Percentiles rank a stretch among this genome's conserved stretches.
Conservation (phyloP, 345 rosid species). For the Psidium friedrichsthalianum region DNA sequence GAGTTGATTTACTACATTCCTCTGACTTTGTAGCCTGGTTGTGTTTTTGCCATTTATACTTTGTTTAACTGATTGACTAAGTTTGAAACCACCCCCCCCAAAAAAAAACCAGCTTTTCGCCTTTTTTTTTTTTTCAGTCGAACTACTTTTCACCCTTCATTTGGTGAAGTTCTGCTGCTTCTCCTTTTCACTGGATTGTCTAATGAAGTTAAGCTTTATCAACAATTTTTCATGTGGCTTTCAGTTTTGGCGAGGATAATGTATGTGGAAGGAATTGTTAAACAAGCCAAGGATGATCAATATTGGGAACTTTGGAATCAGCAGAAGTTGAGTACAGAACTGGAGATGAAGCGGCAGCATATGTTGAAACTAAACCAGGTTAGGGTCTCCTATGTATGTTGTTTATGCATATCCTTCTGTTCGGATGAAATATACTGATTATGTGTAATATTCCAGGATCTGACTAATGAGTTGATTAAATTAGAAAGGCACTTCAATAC, state of each 20-base stretch:
- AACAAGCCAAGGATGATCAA: slow-evolving; percentile 73
- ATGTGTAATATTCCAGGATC: slow-evolving; percentile 38
- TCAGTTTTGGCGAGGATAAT: slow-evolving; percentile 77
- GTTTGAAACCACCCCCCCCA: background rate
- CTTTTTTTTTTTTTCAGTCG: background rate
- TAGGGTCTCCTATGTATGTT: background rate
- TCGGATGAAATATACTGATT: background rate
- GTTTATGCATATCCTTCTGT: background rate
- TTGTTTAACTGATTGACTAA: background rate
- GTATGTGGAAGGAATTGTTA: slow-evolving; percentile 64
- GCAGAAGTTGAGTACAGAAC: slow-evolving; percentile 75
- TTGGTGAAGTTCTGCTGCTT: background rate
- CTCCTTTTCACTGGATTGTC: background rate
- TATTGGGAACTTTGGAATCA: slow-evolving; percentile 90
- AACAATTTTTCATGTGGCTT: slow-evolving; percentile 10
- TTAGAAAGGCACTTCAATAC: slow-evolving; percentile 83
- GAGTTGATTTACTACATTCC: background rate
- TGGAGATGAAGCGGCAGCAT: slow-evolving; percentile 63
- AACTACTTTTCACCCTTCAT: background rate
- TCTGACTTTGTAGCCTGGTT: background rate
- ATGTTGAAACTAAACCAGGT: slow-evolving; percentile 69
- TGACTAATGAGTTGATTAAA: slow-evolving; percentile 75
- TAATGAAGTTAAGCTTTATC: background rate
- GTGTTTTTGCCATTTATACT: background rate
- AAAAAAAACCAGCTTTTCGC: background rate